These are phyloP conservation scores for Chrysophaeum taylorii DNA, from an alignment of 352 stramenopile species.

Conservation along the genomic window DNA sequence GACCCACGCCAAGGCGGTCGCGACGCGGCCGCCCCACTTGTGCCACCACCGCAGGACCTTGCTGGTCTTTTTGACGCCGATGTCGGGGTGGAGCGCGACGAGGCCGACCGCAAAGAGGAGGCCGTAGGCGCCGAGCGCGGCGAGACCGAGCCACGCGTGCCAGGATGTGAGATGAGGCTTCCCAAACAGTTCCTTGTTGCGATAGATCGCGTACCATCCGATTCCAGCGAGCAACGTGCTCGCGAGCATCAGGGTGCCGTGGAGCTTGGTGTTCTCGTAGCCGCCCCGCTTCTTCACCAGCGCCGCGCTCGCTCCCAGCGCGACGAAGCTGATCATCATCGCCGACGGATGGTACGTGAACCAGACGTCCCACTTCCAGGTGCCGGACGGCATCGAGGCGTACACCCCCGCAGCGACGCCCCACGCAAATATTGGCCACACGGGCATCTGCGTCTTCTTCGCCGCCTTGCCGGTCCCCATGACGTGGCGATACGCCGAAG, in stretches of 20 bases:
- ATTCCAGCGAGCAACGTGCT: background rate
- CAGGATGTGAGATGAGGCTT: slow-evolving; percentile 25
- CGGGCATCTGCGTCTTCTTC: too few species aligned
- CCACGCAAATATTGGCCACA: too few species aligned
- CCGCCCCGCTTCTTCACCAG: background rate
- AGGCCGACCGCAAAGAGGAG: background rate
- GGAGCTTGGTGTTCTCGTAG: slow-evolving; percentile 7
- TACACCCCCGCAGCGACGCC: too few species aligned
- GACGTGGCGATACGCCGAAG: too few species aligned
- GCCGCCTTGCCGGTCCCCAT: too few species aligned
- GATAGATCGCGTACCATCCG: slow-evolving; percentile 25
- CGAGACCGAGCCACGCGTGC: slow-evolving; percentile 20
- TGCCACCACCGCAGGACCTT: background rate
- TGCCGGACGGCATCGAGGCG: too few species aligned
- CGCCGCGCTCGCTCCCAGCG: background rate
- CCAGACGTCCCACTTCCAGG: too few species aligned
- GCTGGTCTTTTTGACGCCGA: background rate
- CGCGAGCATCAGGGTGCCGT: background rate
- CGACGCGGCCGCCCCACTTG: background rate
- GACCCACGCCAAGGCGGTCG: background rate
- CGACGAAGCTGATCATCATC: background rate
- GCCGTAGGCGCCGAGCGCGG: slow-evolving; percentile 2
- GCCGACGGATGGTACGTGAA: background rate
- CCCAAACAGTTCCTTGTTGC: slow-evolving; percentile 19
- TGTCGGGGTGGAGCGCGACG: background rate